phyloP scores from a whole-genome alignment of 2,329 filamentous ascomycete genomes.

The Dryadomyces quercus-mongolicae region DNA sequence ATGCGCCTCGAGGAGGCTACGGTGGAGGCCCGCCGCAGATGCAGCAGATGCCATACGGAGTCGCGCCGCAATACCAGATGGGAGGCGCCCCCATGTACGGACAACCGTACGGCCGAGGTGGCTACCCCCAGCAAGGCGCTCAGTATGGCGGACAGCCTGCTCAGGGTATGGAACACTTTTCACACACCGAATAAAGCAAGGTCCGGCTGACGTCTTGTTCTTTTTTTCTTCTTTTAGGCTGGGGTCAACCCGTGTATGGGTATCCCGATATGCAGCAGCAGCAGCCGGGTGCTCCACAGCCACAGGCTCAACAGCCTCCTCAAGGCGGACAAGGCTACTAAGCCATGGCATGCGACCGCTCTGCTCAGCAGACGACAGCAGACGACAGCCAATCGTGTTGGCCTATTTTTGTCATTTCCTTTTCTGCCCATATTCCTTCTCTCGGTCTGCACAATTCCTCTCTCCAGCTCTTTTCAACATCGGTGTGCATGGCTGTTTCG shows the following conservation, averaged over 20 bases:
- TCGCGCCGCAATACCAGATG: constrained; percentile 23
- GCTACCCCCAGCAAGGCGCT: constrained; percentile 22
- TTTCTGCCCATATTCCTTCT: background rate
- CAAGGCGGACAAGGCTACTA: constrained; percentile 21
- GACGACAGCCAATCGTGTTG: background rate
- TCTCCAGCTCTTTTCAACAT: background rate
- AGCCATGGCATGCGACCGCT: background rate
- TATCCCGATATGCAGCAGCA: constrained; percentile 33
- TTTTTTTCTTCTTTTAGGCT: constrained; percentile 17
- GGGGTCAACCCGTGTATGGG: constrained; percentile 23
- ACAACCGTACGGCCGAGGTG: constrained; percentile 30
- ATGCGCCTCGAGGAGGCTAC: constrained; percentile 19
- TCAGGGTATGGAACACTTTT: constrained; percentile 18
- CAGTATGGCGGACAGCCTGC: constrained; percentile 28
- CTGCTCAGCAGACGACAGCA: background rate
- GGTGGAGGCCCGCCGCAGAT: constrained; percentile 21
- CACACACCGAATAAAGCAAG: background rate
- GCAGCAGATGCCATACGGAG: constrained; percentile 23
- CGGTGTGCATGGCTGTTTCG: background rate
- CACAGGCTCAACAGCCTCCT: constrained; percentile 24
- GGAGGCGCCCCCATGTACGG: constrained; percentile 24
- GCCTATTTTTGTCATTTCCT: background rate
- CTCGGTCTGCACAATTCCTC: background rate
- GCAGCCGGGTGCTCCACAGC: constrained; percentile 21
- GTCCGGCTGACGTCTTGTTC: background rate